Percentiles rank a stretch among this genome's conserved stretches.
These are phyloP conservation scores for Neospermospora avenae DNA, from an alignment of 2,329 filamentous ascomycete genomes.

Conservation along the genomic window DNA sequence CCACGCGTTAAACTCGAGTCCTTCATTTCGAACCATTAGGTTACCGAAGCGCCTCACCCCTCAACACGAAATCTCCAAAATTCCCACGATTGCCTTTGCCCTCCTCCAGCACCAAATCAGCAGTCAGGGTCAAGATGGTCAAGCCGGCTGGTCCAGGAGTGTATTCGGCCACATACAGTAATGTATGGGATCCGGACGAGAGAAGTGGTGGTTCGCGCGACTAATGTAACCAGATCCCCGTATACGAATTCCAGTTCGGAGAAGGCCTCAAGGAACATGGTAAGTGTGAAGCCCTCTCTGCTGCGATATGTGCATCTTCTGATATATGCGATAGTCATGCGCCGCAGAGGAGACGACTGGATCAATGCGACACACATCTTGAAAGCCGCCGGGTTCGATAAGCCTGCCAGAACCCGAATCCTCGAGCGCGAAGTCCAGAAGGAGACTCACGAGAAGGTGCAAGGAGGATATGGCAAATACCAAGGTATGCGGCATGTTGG, in stretches of 20 bases:
- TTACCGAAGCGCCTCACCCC: neutral
- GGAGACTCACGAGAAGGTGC: constrained; percentile 94
- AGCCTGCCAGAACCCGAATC: constrained; percentile 90
- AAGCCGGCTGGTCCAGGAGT: constrained; percentile 40
- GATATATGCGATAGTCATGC: constrained; percentile 60
- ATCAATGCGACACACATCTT: constrained; percentile 99
- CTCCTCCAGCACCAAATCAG: neutral
- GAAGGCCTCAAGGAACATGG: constrained; percentile 74
- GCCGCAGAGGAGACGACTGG: constrained; percentile 89
- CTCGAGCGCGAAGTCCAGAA: constrained; percentile 96
- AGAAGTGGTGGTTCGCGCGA: neutral
- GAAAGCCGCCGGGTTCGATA: constrained; percentile 96
- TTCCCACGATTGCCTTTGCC: neutral
- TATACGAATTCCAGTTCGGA: constrained; percentile 89
- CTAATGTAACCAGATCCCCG: constrained; percentile 65
- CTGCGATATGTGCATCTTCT: neutral
- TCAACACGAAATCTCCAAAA: neutral
- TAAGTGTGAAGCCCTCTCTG: constrained; percentile 7
- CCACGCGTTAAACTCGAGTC: neutral
- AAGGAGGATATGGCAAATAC: constrained; percentile 98
- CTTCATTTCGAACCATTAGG: neutral
- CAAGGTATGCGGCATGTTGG: constrained; percentile 71
- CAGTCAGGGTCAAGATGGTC: constrained; percentile 32
- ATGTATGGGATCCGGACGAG: constrained; percentile 41
- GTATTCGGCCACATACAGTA: constrained; percentile 68